Percentiles rank a stretch among this genome's conserved stretches.
Conservation (phyloP, 2,329 filamentous ascomycete species). For the Juglanconis oblonga region DNA sequence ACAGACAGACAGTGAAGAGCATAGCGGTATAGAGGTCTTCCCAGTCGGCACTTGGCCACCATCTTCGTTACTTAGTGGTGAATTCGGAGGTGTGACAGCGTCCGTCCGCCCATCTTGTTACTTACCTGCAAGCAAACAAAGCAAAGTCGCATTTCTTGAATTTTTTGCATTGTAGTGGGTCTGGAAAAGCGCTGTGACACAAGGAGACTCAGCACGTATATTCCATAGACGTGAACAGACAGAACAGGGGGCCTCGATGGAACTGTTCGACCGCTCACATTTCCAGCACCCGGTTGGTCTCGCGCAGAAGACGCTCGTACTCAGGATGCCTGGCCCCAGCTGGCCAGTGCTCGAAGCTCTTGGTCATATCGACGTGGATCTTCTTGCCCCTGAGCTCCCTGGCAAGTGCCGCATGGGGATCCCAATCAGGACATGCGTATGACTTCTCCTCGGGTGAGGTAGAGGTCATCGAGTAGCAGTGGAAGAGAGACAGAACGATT, state of each 20-base stretch:
- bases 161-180: conserved; percentile 27
- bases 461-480: background rate
- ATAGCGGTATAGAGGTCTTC: conserved; percentile 29
- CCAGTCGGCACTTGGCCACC: conserved; percentile 32
- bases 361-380: conserved; percentile 17
- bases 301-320: conserved; percentile 7
- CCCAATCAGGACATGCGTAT: background rate
- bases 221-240: too few species aligned
- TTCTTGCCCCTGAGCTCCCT: conserved; percentile 12
- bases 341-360: conserved; percentile 13
- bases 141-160: conserved; percentile 32
- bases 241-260: too few species aligned
- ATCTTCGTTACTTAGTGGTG: conserved; percentile 19
- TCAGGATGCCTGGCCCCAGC: conserved; percentile 1
- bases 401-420: conserved; percentile 10
- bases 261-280: background rate
- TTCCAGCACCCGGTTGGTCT: conserved; percentile 9
- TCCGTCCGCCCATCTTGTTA: background rate
- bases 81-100: too few species aligned
- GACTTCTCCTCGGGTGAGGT: background rate
- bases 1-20: conserved; percentile 31
- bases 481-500: background rate
- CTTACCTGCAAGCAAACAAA: conserved; percentile 29
- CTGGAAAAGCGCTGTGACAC: conserved; percentile 26
- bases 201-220: background rate